Conservation (phyloP, 202 grass and related monocot species). For the Cymbopogon flexuosus region DNA sequence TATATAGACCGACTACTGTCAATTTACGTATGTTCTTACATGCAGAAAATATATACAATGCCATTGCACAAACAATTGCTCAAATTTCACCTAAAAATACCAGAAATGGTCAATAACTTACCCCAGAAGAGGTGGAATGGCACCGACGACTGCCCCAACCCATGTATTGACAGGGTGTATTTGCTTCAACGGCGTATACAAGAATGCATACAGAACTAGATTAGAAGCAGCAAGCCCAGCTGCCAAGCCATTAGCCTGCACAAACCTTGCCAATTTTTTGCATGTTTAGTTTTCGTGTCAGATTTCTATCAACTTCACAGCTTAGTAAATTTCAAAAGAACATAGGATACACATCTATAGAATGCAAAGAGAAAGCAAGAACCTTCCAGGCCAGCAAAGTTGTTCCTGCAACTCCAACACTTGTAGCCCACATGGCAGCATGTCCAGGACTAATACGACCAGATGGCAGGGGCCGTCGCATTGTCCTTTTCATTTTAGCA, state of each 20-base stretch:
- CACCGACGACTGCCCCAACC: slow-evolving; percentile 91
- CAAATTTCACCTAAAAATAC: slow-evolving; percentile 21
- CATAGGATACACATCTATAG: neutral
- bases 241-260: slow-evolving; percentile 84
- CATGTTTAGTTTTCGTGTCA: slow-evolving; percentile 42
- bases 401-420: slow-evolving; percentile 73
- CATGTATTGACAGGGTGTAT: slow-evolving; percentile 96
- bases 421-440: slow-evolving; percentile 85
- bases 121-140: slow-evolving; percentile 95
- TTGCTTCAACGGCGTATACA: slow-evolving; percentile 96
- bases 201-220: slow-evolving; percentile 85
- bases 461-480: slow-evolving; percentile 71
- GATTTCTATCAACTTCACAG: slow-evolving; percentile 8
- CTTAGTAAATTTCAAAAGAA: slow-evolving; percentile 13
- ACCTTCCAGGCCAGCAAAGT: slow-evolving; percentile 79
- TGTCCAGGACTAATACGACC: slow-evolving; percentile 67
- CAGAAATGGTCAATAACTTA: slow-evolving; percentile 30
- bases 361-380: slow-evolving; percentile 31
- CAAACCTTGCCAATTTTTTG: slow-evolving; percentile 54
- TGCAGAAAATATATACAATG: slow-evolving; percentile 5
- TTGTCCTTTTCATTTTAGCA: slow-evolving; percentile 87
- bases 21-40: neutral
- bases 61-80: neutral
- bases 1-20: neutral
- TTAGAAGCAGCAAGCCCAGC: slow-evolving; percentile 82